Percentiles rank a stretch among this genome's conserved stretches.
Conservation (phyloP, 495 filamentous ascomycete genomes). For the Corynascus novoguineensis region DNA sequence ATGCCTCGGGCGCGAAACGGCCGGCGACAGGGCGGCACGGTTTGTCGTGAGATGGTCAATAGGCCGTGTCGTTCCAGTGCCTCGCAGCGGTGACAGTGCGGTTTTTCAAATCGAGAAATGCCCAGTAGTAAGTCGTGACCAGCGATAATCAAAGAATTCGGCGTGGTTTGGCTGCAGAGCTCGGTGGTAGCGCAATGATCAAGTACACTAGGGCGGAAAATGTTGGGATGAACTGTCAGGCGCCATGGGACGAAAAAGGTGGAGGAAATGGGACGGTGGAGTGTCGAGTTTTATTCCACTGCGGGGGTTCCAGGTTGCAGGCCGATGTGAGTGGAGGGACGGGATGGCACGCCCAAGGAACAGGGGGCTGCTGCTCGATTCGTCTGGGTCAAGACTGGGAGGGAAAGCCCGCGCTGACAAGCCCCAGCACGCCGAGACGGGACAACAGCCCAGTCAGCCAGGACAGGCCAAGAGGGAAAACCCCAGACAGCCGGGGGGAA, state of each 20-base stretch:
- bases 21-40: slow-evolving; percentile 20
- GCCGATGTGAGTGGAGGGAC: slow-evolving; percentile 21
- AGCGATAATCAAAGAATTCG: not conserved
- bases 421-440: slow-evolving; percentile 13
- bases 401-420: slow-evolving; percentile 12
- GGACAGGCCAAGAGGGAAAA: slow-evolving; percentile 8
- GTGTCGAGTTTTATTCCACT: slow-evolving; percentile 37
- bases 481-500: not conserved
- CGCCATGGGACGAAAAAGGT: slow-evolving; percentile 29
- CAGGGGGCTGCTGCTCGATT: slow-evolving; percentile 24
- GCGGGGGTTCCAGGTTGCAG: slow-evolving; percentile 26
- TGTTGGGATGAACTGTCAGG: slow-evolving; percentile 28
- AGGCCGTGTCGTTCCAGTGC: not conserved
- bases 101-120: slow-evolving; percentile 5
- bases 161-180: not conserved
- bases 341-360: slow-evolving; percentile 16
- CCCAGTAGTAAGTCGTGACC: not conserved
- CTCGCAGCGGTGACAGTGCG: slow-evolving; percentile 1
- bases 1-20: slow-evolving; percentile 27
- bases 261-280: slow-evolving; percentile 28
- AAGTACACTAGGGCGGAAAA: slow-evolving; percentile 20
- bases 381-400: slow-evolving; percentile 15
- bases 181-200: slow-evolving; percentile 20
- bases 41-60: slow-evolving; percentile 3
- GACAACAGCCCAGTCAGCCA: slow-evolving; percentile 7